These are phyloP conservation scores for Arctostaphylos glauca DNA, from an alignment of 148 eudicot species.

Conservation along the genomic window DNA sequence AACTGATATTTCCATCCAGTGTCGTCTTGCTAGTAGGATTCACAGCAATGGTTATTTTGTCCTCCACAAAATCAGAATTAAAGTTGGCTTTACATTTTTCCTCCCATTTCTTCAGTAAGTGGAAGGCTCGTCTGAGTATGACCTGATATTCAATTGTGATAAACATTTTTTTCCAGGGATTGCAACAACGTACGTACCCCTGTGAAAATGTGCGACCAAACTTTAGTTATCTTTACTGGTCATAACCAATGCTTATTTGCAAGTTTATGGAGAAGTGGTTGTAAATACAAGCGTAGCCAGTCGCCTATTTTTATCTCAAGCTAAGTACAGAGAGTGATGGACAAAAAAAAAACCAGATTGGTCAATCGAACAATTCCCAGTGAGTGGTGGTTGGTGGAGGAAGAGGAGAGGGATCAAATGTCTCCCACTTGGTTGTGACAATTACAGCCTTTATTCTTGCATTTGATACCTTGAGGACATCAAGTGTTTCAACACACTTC, in stretches of 20 bases:
- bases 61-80: no score
- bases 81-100: no score
- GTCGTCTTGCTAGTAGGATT: no score
- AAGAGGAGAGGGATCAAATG: constrained; percentile 29
- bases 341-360: background rate
- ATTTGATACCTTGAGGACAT: constrained; percentile 38
- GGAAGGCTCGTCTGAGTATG: no score
- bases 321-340: background rate
- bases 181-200: background rate
- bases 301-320: background rate
- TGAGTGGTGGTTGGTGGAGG: constrained; percentile 20
- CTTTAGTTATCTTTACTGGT: background rate
- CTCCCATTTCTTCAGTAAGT: no score
- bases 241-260: background rate
- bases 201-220: background rate
- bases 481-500: constrained; percentile 51
- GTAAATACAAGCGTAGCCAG: background rate
- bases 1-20: no score
- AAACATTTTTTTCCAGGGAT: no score
- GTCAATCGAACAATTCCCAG: constrained; percentile 45
- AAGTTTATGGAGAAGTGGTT: background rate
- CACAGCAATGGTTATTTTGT: no score
- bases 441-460: constrained; percentile 28
- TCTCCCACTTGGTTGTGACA: constrained; percentile 38
- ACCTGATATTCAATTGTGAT: no score